Evolutionary conservation across 2,329 filamentous ascomycete genomes (phyloP).

Genomic region (Dothiorella sarmentorum): DNA sequence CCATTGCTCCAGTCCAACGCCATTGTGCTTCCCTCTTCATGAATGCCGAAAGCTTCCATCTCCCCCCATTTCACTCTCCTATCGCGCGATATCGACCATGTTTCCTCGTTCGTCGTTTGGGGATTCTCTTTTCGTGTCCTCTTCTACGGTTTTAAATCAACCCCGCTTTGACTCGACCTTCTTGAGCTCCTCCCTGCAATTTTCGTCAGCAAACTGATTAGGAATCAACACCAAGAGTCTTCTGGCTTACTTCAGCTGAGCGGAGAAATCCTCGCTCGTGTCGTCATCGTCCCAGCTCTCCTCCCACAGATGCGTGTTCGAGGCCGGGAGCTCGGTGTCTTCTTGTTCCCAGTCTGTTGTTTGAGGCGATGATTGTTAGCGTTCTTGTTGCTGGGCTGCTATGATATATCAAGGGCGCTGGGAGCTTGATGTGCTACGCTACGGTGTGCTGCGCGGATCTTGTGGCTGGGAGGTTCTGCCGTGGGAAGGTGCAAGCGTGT

Average conservation of each 20-base stretch:
- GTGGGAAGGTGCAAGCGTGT: no score
- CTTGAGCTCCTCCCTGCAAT: slow-evolving; percentile 80
- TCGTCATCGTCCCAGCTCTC: slow-evolving; percentile 99
- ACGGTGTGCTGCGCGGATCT: no score
- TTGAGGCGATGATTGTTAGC: neutral
- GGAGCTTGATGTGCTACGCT: no score
- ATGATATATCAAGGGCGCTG: no score
- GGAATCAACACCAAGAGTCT: neutral
- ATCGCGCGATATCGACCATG: no score
- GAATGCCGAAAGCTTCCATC: neutral
- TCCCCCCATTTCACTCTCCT: neutral
- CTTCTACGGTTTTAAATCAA: neutral
- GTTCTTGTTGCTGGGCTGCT: no score
- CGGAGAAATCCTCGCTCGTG: slow-evolving; percentile 91
- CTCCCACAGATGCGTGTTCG: slow-evolving; percentile 89
- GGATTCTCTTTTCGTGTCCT: no score
- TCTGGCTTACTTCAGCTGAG: slow-evolving; percentile 77
- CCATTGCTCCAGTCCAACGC: neutral
- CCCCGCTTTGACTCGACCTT: slow-evolving; percentile 60
- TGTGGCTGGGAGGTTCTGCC: no score
- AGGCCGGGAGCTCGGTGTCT: slow-evolving; percentile 76
- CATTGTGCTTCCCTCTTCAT: neutral
- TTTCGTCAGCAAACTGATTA: neutral
- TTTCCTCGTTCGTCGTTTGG: neutral
- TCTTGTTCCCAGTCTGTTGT: slow-evolving; percentile 78